Evolutionary conservation across 2,329 filamentous ascomycete species (phyloP).

Genomic region (Coniochaeta hoffmannii): DNA sequence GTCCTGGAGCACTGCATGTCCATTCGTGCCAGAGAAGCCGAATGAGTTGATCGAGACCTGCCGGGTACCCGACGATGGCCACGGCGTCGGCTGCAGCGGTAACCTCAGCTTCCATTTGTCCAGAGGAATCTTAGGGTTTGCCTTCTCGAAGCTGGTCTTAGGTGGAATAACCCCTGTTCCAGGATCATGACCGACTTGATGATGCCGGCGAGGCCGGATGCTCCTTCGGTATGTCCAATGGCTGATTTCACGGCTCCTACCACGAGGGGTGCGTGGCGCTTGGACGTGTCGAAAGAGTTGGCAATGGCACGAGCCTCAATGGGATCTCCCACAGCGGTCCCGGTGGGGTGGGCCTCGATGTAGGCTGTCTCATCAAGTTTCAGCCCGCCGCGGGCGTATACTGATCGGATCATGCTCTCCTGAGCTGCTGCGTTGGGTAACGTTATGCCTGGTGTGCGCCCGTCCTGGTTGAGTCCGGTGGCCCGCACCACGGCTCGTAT

Average conservation of each 20-base stretch:
- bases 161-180: conserved; percentile 14
- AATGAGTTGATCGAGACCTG: conserved; percentile 20
- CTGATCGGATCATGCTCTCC: conserved; percentile 18
- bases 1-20: conserved; percentile 18
- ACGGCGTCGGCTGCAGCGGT: conserved; percentile 1
- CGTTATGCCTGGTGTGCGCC: conserved; percentile 19
- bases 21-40: conserved; percentile 23
- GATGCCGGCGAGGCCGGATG: conserved; percentile 12
- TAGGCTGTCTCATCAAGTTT: conserved; percentile 15
- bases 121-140: conserved; percentile 13
- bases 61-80: conserved; percentile 8
- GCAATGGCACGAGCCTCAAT: conserved; percentile 12
- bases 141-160: conserved; percentile 8
- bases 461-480: conserved; percentile 21
- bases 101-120: conserved; percentile 9
- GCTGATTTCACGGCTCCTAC: conserved; percentile 17
- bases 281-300: background rate
- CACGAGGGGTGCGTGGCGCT: conserved; percentile 5
- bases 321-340: conserved; percentile 25
- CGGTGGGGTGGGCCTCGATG: conserved; percentile 31
- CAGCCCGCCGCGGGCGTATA: conserved; percentile 20
- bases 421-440: conserved; percentile 22
- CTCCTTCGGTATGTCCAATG: conserved; percentile 17
- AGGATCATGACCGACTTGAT: conserved; percentile 15
- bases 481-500: conserved; percentile 28